Evolutionary conservation across 2,329 filamentous ascomycete species (phyloP).

Genomic region (Moelleriella libera): DNA sequence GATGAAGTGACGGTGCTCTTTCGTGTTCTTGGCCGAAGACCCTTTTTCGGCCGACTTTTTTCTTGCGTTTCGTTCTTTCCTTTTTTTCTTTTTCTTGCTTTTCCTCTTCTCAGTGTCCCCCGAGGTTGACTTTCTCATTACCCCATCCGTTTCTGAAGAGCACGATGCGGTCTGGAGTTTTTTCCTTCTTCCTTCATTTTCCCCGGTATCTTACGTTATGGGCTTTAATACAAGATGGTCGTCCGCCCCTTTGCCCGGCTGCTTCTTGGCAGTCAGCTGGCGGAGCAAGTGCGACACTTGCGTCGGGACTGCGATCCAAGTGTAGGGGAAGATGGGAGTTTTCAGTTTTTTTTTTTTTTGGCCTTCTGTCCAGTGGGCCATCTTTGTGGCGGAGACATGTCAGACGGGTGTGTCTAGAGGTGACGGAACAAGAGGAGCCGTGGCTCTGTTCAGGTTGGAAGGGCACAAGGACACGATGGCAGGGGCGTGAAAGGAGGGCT

Average conservation of each 20-base stretch:
- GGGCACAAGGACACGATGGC: too few relatives aligned
- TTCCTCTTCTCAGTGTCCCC: conserved; percentile 8
- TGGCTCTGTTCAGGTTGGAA: too few relatives aligned
- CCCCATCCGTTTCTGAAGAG: conserved; percentile 15
- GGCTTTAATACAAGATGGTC: conserved; percentile 24
- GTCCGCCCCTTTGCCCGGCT: neutral
- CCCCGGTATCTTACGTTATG: conserved; percentile 10
- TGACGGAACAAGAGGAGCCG: too few relatives aligned
- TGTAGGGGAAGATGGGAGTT: too few relatives aligned
- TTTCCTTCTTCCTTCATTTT: conserved; percentile 15
- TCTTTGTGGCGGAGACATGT: neutral
- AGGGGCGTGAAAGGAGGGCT: too few relatives aligned
- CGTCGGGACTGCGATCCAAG: too few relatives aligned
- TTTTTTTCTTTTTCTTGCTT: conserved; percentile 1
- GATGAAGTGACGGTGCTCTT: neutral
- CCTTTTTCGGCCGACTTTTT: neutral
- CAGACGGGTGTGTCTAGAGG: neutral
- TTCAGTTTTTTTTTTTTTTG: too few relatives aligned
- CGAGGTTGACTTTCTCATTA: conserved; percentile 8
- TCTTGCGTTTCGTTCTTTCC: neutral
- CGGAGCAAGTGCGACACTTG: too few relatives aligned
- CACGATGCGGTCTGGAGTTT: conserved; percentile 32
- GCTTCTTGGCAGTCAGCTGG: too few relatives aligned
- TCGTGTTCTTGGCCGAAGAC: neutral
- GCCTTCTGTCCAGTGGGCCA: too few relatives aligned